Percentiles rank a stretch among this genome's conserved stretches.
These are phyloP conservation scores for Candida methanosorbosa DNA, from an alignment of 805 yeast species.

Conservation along the genomic window DNA sequence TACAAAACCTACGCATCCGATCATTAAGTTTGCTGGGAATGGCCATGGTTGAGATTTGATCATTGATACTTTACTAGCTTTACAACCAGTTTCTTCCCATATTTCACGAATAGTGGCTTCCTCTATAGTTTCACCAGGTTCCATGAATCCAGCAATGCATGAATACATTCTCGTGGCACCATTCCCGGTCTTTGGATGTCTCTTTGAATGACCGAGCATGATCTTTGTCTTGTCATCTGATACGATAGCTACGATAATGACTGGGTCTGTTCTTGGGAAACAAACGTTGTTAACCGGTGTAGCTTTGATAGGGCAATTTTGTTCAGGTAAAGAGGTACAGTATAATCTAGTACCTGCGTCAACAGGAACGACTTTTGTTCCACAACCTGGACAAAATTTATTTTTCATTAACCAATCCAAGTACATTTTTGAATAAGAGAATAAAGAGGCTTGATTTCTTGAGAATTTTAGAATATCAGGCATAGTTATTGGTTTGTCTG, in stretches of 20 bases:
- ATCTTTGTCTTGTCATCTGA: conserved; percentile 51
- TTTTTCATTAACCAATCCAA: conserved; percentile 77
- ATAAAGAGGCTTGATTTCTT: conserved; percentile 50
- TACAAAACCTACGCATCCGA: conserved; percentile 83
- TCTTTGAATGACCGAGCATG: conserved; percentile 60
- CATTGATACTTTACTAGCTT: conserved; percentile 46
- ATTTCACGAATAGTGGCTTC: conserved; percentile 81
- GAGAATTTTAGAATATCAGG: conserved; percentile 15
- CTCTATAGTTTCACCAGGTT: conserved; percentile 89
- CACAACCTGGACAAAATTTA: conserved; percentile 83
- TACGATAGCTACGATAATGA: conserved; percentile 72
- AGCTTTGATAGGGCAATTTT: conserved; percentile 30
- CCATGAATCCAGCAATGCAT: conserved; percentile 93
- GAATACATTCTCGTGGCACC: conserved; percentile 46
- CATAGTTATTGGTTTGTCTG: conserved; percentile 3
- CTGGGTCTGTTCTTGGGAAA: conserved; percentile 91
- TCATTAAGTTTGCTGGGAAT: conserved; percentile 86
- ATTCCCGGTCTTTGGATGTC: conserved; percentile 29
- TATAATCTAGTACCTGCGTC: conserved; percentile 58
- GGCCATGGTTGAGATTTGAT: conserved; percentile 95
- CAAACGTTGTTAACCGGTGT: conserved; percentile 61
- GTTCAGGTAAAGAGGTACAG: conserved; percentile 34
- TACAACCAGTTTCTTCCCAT: conserved; percentile 93
- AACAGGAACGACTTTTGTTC: conserved; percentile 48
- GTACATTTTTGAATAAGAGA: conserved; percentile 76